A percentile compares a stretch with the other conserved stretches of the same genome.
phyloP scores from a whole-genome alignment of 345 rosid species.

The Balakata baccata region DNA sequence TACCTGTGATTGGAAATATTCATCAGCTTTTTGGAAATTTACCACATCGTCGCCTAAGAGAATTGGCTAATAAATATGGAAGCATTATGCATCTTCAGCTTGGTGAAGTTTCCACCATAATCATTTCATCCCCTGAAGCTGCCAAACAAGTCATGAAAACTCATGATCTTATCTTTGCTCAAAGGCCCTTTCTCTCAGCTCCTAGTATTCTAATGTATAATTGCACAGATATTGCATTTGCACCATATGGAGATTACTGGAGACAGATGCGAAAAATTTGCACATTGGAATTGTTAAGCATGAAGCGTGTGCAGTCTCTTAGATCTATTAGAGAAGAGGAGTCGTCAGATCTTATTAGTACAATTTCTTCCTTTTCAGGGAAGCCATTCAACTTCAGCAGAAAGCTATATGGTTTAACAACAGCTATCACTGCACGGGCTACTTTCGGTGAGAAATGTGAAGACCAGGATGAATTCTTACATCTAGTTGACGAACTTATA shows the following conservation, averaged over 20 bases:
- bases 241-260: constrained; percentile 32
- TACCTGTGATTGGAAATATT: constrained; percentile 36
- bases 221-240: not conserved
- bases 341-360: constrained; percentile 1
- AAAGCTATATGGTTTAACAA: too few relatives aligned
- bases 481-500: too few relatives aligned
- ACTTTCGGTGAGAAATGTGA: too few relatives aligned
- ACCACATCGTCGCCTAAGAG: constrained; percentile 23
- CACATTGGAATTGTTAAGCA: constrained; percentile 16
- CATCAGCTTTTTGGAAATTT: constrained; percentile 27
- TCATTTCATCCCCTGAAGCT: constrained; percentile 25
- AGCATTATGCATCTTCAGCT: constrained; percentile 34
- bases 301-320: constrained; percentile 25
- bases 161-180: constrained; percentile 30
- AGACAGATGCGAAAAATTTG: constrained; percentile 25
- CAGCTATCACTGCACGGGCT: too few relatives aligned
- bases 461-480: too few relatives aligned
- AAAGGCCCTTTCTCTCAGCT: constrained; percentile 18
- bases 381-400: too few relatives aligned
- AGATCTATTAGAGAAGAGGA: constrained; percentile 25
- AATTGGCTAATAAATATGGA: constrained; percentile 35
- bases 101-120: constrained; percentile 23
- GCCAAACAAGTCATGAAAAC: constrained; percentile 34
- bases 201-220: constrained; percentile 8
- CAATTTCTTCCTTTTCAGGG: not conserved